phyloP scores from a whole-genome alignment of 2,329 filamentous ascomycete species.

The Penicillium fuscoglaucum region DNA sequence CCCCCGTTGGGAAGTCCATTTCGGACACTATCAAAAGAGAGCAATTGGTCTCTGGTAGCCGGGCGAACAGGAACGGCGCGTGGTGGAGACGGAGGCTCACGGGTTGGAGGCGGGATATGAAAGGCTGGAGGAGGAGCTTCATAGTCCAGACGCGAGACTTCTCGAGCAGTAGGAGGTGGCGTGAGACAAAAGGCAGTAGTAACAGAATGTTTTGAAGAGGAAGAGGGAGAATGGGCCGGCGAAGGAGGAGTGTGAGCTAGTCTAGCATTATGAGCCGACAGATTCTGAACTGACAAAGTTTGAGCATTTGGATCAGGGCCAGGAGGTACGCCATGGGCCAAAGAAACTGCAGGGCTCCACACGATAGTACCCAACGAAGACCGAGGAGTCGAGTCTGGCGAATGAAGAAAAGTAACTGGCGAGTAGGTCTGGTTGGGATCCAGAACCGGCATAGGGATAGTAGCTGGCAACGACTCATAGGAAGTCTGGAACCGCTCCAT shows the following conservation, averaged over 20 bases:
- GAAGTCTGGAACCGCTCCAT: conserved; percentile 42
- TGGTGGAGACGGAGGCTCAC: neutral
- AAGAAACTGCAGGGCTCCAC: neutral
- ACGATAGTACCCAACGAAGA: neutral
- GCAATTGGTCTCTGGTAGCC: neutral
- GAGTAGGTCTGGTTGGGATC: neutral
- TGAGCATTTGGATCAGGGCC: neutral
- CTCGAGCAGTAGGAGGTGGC: neutral
- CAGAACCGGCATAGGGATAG: conserved; percentile 5
- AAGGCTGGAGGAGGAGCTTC: neutral
- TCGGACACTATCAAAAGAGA: conserved; percentile 13
- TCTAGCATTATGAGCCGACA: neutral
- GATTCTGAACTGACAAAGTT: neutral
- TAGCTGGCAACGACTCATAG: conserved; percentile 29
- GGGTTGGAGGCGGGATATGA: neutral
- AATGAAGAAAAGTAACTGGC: neutral
- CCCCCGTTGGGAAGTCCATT: conserved; percentile 14
- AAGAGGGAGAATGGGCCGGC: neutral
- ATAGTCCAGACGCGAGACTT: neutral
- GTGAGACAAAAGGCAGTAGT: conserved; percentile 6
- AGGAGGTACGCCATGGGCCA: neutral
- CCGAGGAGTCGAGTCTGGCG: neutral
- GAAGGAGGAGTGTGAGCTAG: neutral
- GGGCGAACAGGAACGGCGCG: neutral
- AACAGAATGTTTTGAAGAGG: neutral